Base-by-base conservation (phyloP, 768 basidiomycete genomes). In the Podaxis mareebaensis region DNA sequence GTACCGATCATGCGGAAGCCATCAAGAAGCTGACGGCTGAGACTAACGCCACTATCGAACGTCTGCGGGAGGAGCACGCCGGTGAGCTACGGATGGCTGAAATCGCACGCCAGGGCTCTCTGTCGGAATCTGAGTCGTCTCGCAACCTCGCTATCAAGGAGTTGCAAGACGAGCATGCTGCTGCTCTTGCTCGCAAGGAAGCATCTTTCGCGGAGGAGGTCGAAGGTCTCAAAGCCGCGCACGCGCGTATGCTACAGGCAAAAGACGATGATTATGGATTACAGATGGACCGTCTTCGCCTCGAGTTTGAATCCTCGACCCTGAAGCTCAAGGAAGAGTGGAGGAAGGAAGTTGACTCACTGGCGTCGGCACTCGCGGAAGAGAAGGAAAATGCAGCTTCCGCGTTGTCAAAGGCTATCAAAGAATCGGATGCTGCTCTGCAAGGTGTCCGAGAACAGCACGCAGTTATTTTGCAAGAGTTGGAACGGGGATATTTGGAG, bases 51-150 rank as follows among this genome's bases (percentile, higher is more conserved):
- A 79, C 78, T 11, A 77, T 94, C n/a, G 87, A 90, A 58, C 83
- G 91, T 51, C 74, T 93, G 66, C 85, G 84, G 60, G 87, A 89
- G 67, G 92, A 95, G 67, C 93, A 95, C 71, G 84, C 85, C 38
- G 84, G 83, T 38, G 87, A 87, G 68, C 75, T 94, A 39, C 84
- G 89, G 53, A 85, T 91, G 80, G 79, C 83, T 1, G 91, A 95
- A 73, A 88, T 92, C 64, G 80, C 90, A 26, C 85, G 85, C 24
- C 85, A 93, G 66, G 92, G 91, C 36, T 84, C 86, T 2, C 76
- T 94, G 28, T 84, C 88, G 7, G 90, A 91, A 70, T 91, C 91
- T 4, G 80, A 92, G 72, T 87, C 88, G 12, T 80, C 89, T 46
- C 86, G 86, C 61, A 82, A 83, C 48, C 64, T 81, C 8, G 85